phyloP scores from a whole-genome alignment of 257 asterid species.

The Solanum medicagineum region DNA sequence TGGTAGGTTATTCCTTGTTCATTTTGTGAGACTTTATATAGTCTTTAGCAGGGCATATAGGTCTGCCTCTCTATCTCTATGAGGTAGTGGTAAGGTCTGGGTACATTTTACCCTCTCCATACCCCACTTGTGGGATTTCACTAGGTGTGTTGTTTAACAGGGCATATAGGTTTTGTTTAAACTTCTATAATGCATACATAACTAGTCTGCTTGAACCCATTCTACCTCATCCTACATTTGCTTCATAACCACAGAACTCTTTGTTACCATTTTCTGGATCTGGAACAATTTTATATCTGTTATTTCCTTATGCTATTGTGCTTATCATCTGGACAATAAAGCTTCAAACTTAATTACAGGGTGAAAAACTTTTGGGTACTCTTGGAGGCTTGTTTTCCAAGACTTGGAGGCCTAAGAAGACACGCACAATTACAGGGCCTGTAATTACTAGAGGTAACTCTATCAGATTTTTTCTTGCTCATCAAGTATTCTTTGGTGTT shows the following conservation, averaged over 20 bases:
- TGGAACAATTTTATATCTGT: neutral
- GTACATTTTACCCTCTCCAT: too few species aligned
- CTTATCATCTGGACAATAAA: neutral
- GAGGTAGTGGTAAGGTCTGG: too few species aligned
- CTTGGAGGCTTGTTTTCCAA: conserved; percentile 87
- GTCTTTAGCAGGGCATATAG: neutral
- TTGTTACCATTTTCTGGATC: neutral
- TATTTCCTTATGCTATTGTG: neutral
- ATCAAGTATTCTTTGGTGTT: neutral
- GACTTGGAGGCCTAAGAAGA: conserved; percentile 93
- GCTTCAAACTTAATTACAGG: conserved; percentile 33
- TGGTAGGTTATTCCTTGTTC: neutral
- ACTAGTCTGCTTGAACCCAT: neutral
- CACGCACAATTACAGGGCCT: conserved; percentile 67
- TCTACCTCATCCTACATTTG: neutral
- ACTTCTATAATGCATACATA: neutral
- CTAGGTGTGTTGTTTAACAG: neutral
- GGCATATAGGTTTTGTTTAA: neutral
- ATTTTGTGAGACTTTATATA: neutral
- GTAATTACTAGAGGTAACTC: conserved; percentile 40
- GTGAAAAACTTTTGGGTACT: conserved; percentile 91
- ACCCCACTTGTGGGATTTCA: too few species aligned
- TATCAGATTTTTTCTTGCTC: neutral
- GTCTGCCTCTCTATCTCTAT: too few species aligned
- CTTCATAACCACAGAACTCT: neutral